A percentile compares a stretch with the other conserved stretches of the same genome.
phyloP scores from a whole-genome alignment of 2,329 filamentous ascomycete species.

The Arthrobotrys pseudoclavata region DNA sequence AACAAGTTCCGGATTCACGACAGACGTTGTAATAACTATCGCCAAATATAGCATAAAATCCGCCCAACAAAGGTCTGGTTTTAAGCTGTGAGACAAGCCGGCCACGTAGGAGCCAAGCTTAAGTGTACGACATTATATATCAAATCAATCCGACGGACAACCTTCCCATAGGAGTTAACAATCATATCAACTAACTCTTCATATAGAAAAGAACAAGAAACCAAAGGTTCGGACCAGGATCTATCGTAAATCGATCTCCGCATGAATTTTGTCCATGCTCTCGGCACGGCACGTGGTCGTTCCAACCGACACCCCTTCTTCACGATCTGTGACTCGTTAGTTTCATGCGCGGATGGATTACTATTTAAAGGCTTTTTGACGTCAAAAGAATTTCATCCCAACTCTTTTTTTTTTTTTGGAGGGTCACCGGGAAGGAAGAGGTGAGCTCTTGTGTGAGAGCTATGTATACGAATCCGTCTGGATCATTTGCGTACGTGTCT shows the following conservation, averaged over 20 bases:
- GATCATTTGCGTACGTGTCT: no score
- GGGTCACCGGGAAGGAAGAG: neutral
- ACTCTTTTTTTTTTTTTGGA: neutral
- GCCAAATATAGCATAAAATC: neutral
- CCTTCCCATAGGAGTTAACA: no score
- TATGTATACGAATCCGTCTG: neutral
- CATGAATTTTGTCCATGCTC: neutral
- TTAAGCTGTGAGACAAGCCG: neutral
- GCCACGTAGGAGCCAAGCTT: no score
- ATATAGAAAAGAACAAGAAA: no score
- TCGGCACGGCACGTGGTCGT: neutral
- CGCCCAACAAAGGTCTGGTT: neutral
- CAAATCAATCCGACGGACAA: neutral
- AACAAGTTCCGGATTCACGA: neutral
- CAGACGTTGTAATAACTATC: neutral
- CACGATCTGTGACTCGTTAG: slow-evolving; percentile 6
- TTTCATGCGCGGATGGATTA: neutral
- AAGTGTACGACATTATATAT: neutral
- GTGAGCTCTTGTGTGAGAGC: slow-evolving; percentile 4
- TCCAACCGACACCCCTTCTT: neutral
- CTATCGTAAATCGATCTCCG: neutral
- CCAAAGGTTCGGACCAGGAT: no score
- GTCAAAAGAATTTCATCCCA: neutral
- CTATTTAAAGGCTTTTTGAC: slow-evolving; percentile 9
- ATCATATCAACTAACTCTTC: no score